Base-by-base conservation (phyloP, 106 monocot genomes). In the Dioscorea alata region DNA sequence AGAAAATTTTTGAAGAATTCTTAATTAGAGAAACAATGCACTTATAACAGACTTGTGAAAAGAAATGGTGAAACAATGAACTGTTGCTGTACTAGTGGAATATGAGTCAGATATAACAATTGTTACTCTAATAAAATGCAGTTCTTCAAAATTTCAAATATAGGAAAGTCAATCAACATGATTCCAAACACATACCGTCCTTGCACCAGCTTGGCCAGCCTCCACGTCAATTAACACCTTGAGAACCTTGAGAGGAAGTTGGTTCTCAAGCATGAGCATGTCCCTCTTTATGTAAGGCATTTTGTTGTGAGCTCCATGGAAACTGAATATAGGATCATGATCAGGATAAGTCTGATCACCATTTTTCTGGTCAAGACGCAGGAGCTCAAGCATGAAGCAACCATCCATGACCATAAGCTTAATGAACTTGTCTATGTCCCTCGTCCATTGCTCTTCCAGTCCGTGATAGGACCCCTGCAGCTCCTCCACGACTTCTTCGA, bases 341-440 rank as follows among this genome's bases (percentile, higher is more conserved):
- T 49, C 48, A n/a, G 12, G 2, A 19, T 53, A 53, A 33, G 2
- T 31, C 16, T 13, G 4, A 5, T 23, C 63, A 15, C 14, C 63
- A 1, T 6, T 25, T 6, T 6, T 10, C 12, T 4, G 18, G 5
- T 16, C 18, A 32, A 15, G 1, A 14, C 73, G 50, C 21, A 76
- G 13, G 12, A 81, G 31, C 60, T 76, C 81, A 8, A 81, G 64
- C 75, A 81, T 71, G 62, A 81, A 81, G 33, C 81, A 76, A 0
- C 81, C 81, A 23, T 81, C 81, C 4, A 57, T 0, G 8, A 81
- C 42, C 72, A 76, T 68, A 13, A 76, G 60, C 50, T 76, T 18
- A 54, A 69, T 10, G 50, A 79, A 79, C 2, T 8, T 5, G 18
- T 73, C 57, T 8, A 14, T 15, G 12, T 57, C 31, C 51, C 0